Conservation (phyloP, 768 basidiomycete genomes). For the Cubamyces sp. region DNA sequence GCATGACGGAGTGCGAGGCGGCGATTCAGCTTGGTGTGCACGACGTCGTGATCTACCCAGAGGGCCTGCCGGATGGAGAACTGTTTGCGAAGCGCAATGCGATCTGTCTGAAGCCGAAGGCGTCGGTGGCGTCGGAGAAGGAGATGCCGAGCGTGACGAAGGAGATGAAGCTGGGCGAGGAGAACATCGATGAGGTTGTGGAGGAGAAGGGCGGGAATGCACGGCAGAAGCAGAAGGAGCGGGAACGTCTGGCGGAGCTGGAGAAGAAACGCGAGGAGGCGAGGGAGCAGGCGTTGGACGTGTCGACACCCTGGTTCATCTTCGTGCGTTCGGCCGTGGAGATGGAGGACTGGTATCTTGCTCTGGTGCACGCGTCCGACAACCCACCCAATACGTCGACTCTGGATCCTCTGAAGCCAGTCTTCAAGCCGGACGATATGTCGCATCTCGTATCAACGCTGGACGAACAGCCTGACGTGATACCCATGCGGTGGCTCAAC, state of each 20-base stretch:
- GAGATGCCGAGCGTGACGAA: constrained; percentile 54
- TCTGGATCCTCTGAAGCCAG: constrained; percentile 58
- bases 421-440: constrained; percentile 85
- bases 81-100: constrained; percentile 90
- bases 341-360: constrained; percentile 97
- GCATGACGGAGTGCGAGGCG: constrained; percentile 86
- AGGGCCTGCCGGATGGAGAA: constrained; percentile 81
- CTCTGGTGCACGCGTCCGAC: constrained; percentile 75
- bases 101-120: constrained; percentile 71
- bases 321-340: constrained; percentile 86
- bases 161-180: constrained; percentile 49
- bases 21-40: constrained; percentile 86
- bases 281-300: constrained; percentile 54
- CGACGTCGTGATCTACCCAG: constrained; percentile 75
- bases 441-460: constrained; percentile 77
- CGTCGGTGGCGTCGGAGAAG: constrained; percentile 34
- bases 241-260: constrained; percentile 38
- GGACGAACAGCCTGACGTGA: constrained; percentile 93
- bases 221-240: constrained; percentile 49
- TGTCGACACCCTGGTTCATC: constrained; percentile 85
- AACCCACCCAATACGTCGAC: constrained; percentile 64
- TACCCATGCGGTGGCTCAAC: constrained; percentile 97
- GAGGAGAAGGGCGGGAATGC: constrained; percentile 47
- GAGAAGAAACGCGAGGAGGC: constrained; percentile 41
- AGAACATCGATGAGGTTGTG: constrained; percentile 36